phyloP scores from a whole-genome alignment of 805 yeast species.

The Saturnispora halmiae region DNA sequence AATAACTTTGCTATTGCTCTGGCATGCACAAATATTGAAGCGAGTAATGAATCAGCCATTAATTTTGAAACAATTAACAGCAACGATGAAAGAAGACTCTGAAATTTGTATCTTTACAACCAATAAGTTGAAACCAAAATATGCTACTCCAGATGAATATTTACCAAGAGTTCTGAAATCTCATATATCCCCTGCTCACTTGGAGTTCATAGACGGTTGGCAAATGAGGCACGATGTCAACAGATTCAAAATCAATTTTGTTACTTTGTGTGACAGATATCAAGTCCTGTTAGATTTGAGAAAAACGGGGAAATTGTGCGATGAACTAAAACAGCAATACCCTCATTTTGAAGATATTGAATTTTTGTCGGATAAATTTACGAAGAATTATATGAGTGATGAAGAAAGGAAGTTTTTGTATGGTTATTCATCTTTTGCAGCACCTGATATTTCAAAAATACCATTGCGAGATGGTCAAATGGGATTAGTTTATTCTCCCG shows the following conservation, averaged over 20 bases:
- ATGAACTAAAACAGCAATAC: slow-evolving; percentile 12
- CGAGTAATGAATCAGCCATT: slow-evolving; percentile 22
- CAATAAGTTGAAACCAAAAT: slow-evolving; percentile 21
- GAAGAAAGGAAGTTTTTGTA: slow-evolving; percentile 22
- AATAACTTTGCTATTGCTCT: slow-evolving; percentile 22
- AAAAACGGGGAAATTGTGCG: slow-evolving; percentile 19
- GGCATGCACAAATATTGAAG: slow-evolving; percentile 25
- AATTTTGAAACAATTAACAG: slow-evolving; percentile 14
- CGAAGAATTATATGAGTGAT: slow-evolving; percentile 14
- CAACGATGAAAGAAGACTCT: slow-evolving; percentile 11
- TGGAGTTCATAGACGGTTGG: slow-evolving; percentile 30
- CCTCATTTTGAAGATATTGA: slow-evolving; percentile 20
- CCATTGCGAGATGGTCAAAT: slow-evolving; percentile 26
- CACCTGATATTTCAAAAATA: slow-evolving; percentile 18
- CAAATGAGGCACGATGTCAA: slow-evolving; percentile 25
- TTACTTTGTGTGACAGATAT: slow-evolving; percentile 20
- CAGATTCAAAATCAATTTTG: slow-evolving; percentile 21
- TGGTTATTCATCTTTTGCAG: slow-evolving; percentile 28
- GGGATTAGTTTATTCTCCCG: slow-evolving; percentile 24
- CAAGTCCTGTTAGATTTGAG: slow-evolving; percentile 20
- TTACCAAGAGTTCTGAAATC: slow-evolving; percentile 12
- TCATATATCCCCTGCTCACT: slow-evolving; percentile 21
- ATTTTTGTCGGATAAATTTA: slow-evolving; percentile 18
- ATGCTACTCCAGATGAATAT: slow-evolving; percentile 7
- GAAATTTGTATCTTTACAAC: slow-evolving; percentile 24